phyloP scores from a whole-genome alignment of 805 yeast species.

The Priceomyces haplophilus region DNA sequence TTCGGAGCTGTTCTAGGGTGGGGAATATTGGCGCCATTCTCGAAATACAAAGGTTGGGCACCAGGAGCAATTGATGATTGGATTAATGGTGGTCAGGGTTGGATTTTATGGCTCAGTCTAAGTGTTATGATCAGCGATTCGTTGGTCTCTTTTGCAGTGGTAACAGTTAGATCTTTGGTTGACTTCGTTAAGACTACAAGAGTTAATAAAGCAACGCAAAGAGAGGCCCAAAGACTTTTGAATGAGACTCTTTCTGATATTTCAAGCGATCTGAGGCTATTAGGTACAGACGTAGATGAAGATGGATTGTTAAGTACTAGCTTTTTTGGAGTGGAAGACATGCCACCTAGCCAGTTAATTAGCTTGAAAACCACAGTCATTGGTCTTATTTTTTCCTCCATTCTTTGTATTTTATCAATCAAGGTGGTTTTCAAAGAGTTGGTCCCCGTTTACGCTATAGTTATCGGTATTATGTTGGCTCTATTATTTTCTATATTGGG shows the following conservation, averaged over 20 bases:
- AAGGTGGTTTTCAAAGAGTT: constrained; percentile 64
- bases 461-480: constrained; percentile 70
- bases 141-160: constrained; percentile 70
- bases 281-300: background rate
- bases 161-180: constrained; percentile 44
- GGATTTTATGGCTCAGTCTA: constrained; percentile 93
- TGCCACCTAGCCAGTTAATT: constrained; percentile 47
- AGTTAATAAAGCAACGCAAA: constrained; percentile 2
- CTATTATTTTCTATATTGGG: constrained; percentile 79
- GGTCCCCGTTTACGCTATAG: constrained; percentile 68
- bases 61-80: constrained; percentile 88
- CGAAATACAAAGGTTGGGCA: constrained; percentile 76
- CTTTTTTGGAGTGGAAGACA: constrained; percentile 13
- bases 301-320: background rate
- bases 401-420: constrained; percentile 65
- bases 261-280: background rate
- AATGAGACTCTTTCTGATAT: background rate
- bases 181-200: constrained; percentile 7
- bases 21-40: constrained; percentile 84
- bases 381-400: constrained; percentile 66
- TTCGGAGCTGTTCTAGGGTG: constrained; percentile 89
- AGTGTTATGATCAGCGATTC: constrained; percentile 95
- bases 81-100: constrained; percentile 93
- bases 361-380: constrained; percentile 44
- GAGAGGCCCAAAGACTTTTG: background rate